Conservation (phyloP, 2,329 filamentous ascomycete genomes). For the Penicillium sp. region DNA sequence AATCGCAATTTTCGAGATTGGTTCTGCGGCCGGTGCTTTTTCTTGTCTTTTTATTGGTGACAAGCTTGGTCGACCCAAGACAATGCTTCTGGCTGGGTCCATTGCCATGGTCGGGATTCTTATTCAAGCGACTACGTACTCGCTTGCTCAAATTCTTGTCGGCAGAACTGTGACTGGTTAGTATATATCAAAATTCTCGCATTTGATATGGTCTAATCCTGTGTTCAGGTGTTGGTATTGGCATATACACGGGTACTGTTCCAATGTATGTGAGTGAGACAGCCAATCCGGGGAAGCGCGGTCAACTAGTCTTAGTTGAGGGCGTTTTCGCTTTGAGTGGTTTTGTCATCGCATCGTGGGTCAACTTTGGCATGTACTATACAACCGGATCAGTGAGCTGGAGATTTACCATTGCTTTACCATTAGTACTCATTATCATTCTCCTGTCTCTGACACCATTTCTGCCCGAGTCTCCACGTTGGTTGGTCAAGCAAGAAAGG, state of each 20-base stretch:
- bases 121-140: constrained; percentile 12
- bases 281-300: constrained; percentile 10
- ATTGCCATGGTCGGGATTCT: constrained; percentile 4
- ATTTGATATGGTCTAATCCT: neutral
- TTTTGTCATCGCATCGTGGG: constrained; percentile 35
- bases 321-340: constrained; percentile 29
- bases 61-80: constrained; percentile 44
- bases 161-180: constrained; percentile 16
- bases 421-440: constrained; percentile 43
- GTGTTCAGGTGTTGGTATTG: constrained; percentile 14
- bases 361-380: constrained; percentile 14
- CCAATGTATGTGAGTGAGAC: constrained; percentile 19
- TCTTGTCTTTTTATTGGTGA: constrained; percentile 48
- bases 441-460: constrained; percentile 35
- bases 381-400: constrained; percentile 12
- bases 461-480: constrained; percentile 41
- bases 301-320: constrained; percentile 12
- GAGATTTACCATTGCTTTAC: constrained; percentile 26
- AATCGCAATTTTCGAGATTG: constrained; percentile 46
- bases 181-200: neutral
- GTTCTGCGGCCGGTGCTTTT: constrained; percentile 47
- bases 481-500: constrained; percentile 24
- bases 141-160: constrained; percentile 11
- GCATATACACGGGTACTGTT: constrained; percentile 16
- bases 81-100: constrained; percentile 18